phyloP scores from a whole-genome alignment of 1,284 basidiomycete genomes.

The Papiliotrema terrestris region DNA sequence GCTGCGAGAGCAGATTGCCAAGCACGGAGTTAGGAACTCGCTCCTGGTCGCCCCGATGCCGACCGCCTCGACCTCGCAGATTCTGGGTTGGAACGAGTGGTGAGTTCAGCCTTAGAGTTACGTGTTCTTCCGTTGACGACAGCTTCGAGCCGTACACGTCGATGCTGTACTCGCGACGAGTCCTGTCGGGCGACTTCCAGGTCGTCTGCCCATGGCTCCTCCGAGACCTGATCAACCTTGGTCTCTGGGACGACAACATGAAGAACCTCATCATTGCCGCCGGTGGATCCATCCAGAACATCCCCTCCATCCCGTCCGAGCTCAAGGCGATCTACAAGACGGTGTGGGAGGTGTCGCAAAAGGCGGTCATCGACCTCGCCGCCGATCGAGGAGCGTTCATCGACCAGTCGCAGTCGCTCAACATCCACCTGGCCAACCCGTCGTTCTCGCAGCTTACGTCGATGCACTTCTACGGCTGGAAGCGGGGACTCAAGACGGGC shows the following conservation, averaged over 20 bases:
- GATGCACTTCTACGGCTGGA: constrained; percentile 99
- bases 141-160: constrained; percentile 55
- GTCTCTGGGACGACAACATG: constrained; percentile 98
- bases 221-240: constrained; percentile 90
- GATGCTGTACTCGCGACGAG: constrained; percentile 98
- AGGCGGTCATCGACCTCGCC: constrained; percentile 95
- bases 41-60: constrained; percentile 97
- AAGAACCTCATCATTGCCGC: constrained; percentile 99
- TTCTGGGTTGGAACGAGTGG: constrained; percentile 97
- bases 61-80: constrained; percentile 97
- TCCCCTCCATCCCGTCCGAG: constrained; percentile 77
- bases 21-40: constrained; percentile 86
- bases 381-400: constrained; percentile 99
- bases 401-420: constrained; percentile 83
- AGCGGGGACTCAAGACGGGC: constrained; percentile 97
- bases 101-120: constrained; percentile 50
- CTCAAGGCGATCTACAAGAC: constrained; percentile 68
- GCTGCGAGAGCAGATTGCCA: constrained; percentile 85
- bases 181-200: constrained; percentile 99
- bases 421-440: constrained; percentile 89
- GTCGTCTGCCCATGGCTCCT: constrained; percentile 98
- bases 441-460: constrained; percentile 91
- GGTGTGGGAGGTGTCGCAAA: constrained; percentile 95
- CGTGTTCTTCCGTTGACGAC: neutral
- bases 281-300: constrained; percentile 91